Percentiles rank a stretch among this genome's conserved stretches.
phyloP scores from a whole-genome alignment of 306 rosid species.

The Clitoria ternatea region DNA sequence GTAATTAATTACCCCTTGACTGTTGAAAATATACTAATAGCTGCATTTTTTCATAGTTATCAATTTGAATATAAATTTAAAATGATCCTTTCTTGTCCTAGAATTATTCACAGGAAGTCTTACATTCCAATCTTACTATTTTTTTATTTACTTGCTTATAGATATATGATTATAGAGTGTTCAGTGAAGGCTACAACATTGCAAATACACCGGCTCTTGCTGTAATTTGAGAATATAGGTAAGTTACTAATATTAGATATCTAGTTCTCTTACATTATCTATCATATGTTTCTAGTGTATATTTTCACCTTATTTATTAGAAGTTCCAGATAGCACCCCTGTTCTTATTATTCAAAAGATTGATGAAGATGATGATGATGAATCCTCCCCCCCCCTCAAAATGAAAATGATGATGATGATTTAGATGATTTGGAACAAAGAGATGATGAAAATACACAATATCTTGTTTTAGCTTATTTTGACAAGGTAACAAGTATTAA shows the following conservation, averaged over 20 bases:
- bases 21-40: not conserved
- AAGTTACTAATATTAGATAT: not conserved
- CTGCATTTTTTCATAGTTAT: not conserved
- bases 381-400: conserved; percentile 73
- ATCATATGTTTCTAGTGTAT: not conserved
- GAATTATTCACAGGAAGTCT: not conserved
- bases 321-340: conserved; percentile 66
- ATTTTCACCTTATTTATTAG: conserved; percentile 29
- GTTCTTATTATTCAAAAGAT: conserved; percentile 52
- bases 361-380: conserved; percentile 59
- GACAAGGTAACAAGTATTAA: conserved; percentile 72
- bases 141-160: conserved; percentile 27
- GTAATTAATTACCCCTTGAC: not conserved
- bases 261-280: not conserved
- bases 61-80: not conserved
- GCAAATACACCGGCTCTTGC: conserved; percentile 85
- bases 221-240: conserved; percentile 31
- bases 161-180: conserved; percentile 78
- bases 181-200: conserved; percentile 75
- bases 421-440: conserved; percentile 77
- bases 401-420: conserved; percentile 85
- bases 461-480: conserved; percentile 87
- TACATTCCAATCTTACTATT: conserved; percentile 1
- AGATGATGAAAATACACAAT: conserved; percentile 68
- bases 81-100: not conserved